Evolutionary conservation across 2,329 filamentous ascomycete genomes (phyloP).

Genomic region (Diaporthe ilicicola): DNA sequence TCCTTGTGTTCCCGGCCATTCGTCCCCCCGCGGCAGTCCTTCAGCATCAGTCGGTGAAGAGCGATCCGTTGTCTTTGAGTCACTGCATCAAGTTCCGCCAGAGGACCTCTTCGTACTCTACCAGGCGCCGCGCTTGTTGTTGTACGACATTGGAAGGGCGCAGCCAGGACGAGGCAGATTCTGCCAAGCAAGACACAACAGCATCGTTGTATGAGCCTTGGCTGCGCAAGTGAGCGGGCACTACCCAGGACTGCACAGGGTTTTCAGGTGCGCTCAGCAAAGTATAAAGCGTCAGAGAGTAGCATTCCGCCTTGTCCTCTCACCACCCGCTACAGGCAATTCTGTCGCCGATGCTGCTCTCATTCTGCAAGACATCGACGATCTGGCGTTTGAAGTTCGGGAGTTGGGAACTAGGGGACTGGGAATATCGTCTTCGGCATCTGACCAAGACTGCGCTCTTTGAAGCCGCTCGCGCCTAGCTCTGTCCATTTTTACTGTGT

Average conservation of each 20-base stretch:
- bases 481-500: neutral
- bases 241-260: neutral
- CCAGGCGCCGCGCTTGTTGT: neutral
- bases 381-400: neutral
- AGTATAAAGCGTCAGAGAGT: neutral
- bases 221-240: neutral
- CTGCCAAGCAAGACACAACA: neutral
- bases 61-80: neutral
- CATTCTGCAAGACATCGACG: neutral
- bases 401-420: neutral
- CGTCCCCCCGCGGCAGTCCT: conserved; percentile 18
- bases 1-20: conserved; percentile 21
- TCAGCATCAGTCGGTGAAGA: conserved; percentile 13
- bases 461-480: neutral
- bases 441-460: neutral
- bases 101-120: neutral
- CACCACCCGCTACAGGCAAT: neutral
- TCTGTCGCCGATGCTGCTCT: neutral
- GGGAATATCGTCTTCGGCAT: neutral
- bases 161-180: neutral
- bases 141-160: neutral
- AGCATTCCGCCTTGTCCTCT: neutral
- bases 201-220: neutral
- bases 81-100: neutral
- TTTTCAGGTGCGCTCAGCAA: neutral